A percentile compares a stretch with the other conserved stretches of the same genome.
phyloP scores from a whole-genome alignment of 129 eudicot species.

The Heracleum sosnowskyi region DNA sequence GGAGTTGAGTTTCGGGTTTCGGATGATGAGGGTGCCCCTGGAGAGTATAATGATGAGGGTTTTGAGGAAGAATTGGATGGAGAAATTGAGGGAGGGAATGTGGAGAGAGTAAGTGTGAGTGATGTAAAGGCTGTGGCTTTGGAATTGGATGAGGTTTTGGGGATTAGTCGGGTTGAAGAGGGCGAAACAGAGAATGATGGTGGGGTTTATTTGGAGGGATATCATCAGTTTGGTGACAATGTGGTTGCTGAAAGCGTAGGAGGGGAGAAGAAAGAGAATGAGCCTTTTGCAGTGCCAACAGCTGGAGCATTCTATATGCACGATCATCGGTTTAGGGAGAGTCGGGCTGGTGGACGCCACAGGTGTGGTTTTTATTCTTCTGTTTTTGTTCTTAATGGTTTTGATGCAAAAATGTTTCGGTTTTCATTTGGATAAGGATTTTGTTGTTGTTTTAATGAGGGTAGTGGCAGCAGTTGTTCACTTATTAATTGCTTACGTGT shows the following conservation, averaged over 20 bases:
- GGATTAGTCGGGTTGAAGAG: constrained; percentile 12
- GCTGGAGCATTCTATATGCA: constrained; percentile 98
- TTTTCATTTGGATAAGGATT: background rate
- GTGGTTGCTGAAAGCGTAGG: constrained; percentile 21
- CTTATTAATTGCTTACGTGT: background rate
- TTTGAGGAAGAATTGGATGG: constrained; percentile 38
- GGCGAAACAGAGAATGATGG: constrained; percentile 21
- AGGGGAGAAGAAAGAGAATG: constrained; percentile 71
- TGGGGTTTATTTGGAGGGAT: constrained; percentile 17
- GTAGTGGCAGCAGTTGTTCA: too few species aligned
- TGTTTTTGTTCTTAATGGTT: background rate
- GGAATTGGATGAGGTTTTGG: constrained; percentile 7
- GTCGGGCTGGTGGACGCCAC: constrained; percentile 51
- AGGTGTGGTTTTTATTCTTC: constrained; percentile 33
- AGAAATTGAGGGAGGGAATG: constrained; percentile 34
- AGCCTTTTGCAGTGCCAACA: constrained; percentile 87
- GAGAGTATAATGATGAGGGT: constrained; percentile 59
- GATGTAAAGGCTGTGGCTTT: constrained; percentile 15
- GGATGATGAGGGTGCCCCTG: constrained; percentile 75
- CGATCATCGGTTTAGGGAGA: constrained; percentile 76
- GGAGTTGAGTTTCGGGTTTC: constrained; percentile 48
- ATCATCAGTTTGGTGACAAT: constrained; percentile 21
- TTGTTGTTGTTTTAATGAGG: too few species aligned
- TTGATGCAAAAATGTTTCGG: background rate
- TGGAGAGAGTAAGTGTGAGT: constrained; percentile 17